phyloP scores from a whole-genome alignment of 768 basidiomycete species.

The Collybia mongolica region DNA sequence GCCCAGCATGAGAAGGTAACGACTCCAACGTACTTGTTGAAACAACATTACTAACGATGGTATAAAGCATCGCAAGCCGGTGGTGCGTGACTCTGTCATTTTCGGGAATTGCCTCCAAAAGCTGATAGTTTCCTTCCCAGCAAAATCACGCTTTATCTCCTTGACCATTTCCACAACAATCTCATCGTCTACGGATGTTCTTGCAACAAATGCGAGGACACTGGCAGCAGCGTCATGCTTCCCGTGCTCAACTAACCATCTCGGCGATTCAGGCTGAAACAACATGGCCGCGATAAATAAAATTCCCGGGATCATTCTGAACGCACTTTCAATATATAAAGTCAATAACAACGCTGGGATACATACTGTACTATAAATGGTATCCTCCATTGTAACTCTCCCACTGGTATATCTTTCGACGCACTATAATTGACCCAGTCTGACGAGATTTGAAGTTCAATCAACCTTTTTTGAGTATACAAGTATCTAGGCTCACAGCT shows the following conservation, averaged over 20 bases:
- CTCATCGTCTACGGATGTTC: conserved; percentile 29
- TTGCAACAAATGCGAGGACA: conserved; percentile 34
- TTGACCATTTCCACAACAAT: conserved; percentile 34
- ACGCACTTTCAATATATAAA: background rate
- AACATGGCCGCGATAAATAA: conserved; percentile 45
- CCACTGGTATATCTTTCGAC: conserved; percentile 30
- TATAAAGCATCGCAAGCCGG: conserved; percentile 43
- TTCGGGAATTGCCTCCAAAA: conserved; percentile 33
- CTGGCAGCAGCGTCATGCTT: conserved; percentile 38
- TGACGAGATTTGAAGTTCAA: conserved; percentile 2
- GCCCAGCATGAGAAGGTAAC: background rate
- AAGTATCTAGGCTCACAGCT: conserved; percentile 26
- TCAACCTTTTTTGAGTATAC: background rate
- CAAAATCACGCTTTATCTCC: conserved; percentile 49
- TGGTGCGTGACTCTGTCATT: conserved; percentile 43
- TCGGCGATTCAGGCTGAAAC: conserved; percentile 54
- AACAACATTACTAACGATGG: conserved; percentile 47
- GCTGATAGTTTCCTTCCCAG: conserved; percentile 32
- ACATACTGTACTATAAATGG: conserved; percentile 47
- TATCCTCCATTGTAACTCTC: conserved; percentile 51
- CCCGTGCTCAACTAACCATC: conserved; percentile 52
- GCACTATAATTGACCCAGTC: conserved; percentile 51
- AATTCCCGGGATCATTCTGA: conserved; percentile 46
- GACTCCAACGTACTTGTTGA: conserved; percentile 24
- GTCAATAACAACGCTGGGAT: background rate